phyloP scores from a whole-genome alignment of 2,329 filamentous ascomycete genomes.

The Calonectria montana region DNA sequence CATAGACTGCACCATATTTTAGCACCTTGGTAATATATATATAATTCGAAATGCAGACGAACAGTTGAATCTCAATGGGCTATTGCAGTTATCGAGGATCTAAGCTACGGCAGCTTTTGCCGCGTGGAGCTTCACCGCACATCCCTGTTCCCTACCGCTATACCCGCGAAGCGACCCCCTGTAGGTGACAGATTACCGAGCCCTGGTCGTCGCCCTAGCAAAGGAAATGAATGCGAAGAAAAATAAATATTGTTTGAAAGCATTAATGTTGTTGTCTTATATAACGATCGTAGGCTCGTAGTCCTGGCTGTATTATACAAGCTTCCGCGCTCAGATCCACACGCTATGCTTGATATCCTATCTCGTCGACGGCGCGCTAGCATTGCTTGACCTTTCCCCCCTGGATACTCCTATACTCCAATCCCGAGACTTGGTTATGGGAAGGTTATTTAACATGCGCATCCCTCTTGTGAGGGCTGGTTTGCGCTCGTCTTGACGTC shows the following conservation, averaged over 20 bases:
- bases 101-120: background rate
- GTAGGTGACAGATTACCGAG: background rate
- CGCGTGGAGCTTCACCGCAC: background rate
- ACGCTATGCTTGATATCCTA: slow-evolving; percentile 49
- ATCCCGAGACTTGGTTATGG: slow-evolving; percentile 26
- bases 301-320: slow-evolving; percentile 51
- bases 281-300: slow-evolving; percentile 49
- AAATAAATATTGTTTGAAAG: slow-evolving; percentile 28
- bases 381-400: slow-evolving; percentile 34
- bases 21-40: background rate
- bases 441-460: slow-evolving; percentile 54
- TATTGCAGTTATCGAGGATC: background rate
- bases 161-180: background rate
- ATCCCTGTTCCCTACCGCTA: background rate
- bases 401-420: slow-evolving; percentile 42
- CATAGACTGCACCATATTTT: background rate
- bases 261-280: slow-evolving; percentile 44
- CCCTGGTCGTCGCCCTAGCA: background rate
- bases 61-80: background rate
- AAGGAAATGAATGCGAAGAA: slow-evolving; percentile 13
- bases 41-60: background rate
- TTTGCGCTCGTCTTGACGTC: slow-evolving; percentile 87
- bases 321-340: slow-evolving; percentile 44
- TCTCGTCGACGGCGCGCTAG: slow-evolving; percentile 32
- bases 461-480: slow-evolving; percentile 78